phyloP scores from a whole-genome alignment of 192 early-diverging fungal genomes.

The Mortierella hygrophila region DNA sequence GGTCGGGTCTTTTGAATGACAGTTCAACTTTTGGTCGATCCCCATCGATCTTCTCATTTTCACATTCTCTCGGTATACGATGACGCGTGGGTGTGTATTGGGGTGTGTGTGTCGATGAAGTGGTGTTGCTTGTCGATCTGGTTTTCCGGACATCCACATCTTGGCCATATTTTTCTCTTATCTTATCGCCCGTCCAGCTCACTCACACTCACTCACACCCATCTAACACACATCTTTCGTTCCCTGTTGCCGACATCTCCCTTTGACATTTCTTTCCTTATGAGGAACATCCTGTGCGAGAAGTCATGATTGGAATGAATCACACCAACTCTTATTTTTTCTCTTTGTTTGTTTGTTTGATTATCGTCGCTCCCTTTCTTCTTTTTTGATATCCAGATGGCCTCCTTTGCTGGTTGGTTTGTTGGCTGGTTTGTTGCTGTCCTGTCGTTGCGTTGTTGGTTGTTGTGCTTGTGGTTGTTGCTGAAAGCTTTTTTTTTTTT shows the following conservation, averaged over 20 bases:
- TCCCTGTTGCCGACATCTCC: background rate
- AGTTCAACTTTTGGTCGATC: background rate
- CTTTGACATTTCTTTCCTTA: background rate
- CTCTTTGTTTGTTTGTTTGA: background rate
- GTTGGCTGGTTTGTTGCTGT: background rate
- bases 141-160: background rate
- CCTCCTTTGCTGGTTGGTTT: no score
- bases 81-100: background rate
- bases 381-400: background rate
- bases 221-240: background rate
- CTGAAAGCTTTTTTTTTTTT: background rate
- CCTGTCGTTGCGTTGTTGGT: background rate
- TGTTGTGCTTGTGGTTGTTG: background rate
- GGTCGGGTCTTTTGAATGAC: background rate
- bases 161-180: background rate
- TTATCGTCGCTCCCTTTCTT: no score
- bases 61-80: background rate
- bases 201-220: background rate
- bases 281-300: background rate
- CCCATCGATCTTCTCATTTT: background rate
- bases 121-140: background rate
- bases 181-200: background rate
- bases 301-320: slow-evolving; percentile 18
- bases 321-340: slow-evolving; percentile 11
- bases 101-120: no score